A percentile compares a stretch with the other conserved stretches of the same genome.
These are phyloP conservation scores for Boletus bicolor DNA, from an alignment of 768 basidiomycete genomes.

Conservation along the genomic window DNA sequence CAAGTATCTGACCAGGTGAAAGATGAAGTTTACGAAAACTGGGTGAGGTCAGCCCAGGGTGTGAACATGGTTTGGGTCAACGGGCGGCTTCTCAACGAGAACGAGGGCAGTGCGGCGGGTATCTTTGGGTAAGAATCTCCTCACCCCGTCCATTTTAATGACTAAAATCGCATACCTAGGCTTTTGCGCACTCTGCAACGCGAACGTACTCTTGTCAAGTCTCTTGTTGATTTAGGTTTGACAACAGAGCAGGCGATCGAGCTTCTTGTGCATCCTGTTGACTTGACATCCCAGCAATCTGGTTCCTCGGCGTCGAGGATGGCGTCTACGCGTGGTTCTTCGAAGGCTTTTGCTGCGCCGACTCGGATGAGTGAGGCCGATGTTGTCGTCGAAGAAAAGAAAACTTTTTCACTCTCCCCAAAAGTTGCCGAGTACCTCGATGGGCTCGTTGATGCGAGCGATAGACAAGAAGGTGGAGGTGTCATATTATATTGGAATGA, in stretches of 20 bases:
- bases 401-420: conserved; percentile 77
- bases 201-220: conserved; percentile 61
- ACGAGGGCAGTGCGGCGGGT: conserved; percentile 56
- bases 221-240: conserved; percentile 62
- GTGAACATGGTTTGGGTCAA: conserved; percentile 75
- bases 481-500: conserved; percentile 90
- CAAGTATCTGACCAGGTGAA: conserved; percentile 45
- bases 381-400: conserved; percentile 59
- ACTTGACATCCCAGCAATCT: conserved; percentile 51
- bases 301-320: not conserved
- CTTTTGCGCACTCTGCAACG: conserved; percentile 69
- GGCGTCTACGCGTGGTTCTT: conserved; percentile 9
- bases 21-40: conserved; percentile 58
- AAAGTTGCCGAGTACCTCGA: conserved; percentile 38
- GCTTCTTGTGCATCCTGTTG: conserved; percentile 61
- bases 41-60: conserved; percentile 48
- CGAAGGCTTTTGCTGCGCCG: conserved; percentile 5
- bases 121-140: conserved; percentile 48
- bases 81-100: conserved; percentile 56
- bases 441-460: conserved; percentile 89
- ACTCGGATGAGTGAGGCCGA: not conserved
- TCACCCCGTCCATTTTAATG: not conserved
- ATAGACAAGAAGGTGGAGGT: conserved; percentile 72
- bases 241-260: conserved; percentile 64
- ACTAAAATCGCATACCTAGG: conserved; percentile 30